phyloP scores from a whole-genome alignment of 2,329 filamentous ascomycete genomes.

The Colletotrichum sp. region DNA sequence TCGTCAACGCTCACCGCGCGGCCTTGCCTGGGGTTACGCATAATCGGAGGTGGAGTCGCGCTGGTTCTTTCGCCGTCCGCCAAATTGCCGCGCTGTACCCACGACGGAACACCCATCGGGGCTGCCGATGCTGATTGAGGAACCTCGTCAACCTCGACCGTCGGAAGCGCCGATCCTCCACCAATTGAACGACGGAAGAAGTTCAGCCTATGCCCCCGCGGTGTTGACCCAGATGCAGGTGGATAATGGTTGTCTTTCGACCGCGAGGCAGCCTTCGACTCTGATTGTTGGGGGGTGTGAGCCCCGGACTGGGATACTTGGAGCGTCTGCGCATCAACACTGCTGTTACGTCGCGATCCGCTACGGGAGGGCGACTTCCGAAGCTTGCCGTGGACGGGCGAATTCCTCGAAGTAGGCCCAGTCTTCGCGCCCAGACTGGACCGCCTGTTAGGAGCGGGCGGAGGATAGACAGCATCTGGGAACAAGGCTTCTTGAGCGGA shows the following conservation, averaged over 20 bases:
- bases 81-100: constrained; percentile 37
- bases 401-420: constrained; percentile 31
- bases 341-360: constrained; percentile 27
- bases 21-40: constrained; percentile 41
- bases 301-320: constrained; percentile 25
- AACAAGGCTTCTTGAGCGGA: constrained; percentile 44
- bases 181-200: constrained; percentile 58
- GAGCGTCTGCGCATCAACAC: constrained; percentile 33
- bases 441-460: constrained; percentile 54
- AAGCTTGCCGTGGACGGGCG: constrained; percentile 22
- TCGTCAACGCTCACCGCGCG: constrained; percentile 21
- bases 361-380: constrained; percentile 29
- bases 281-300: constrained; percentile 23
- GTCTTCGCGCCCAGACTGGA: constrained; percentile 59
- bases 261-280: constrained; percentile 29
- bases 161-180: constrained; percentile 26
- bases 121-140: not conserved
- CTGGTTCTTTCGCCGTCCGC: constrained; percentile 49
- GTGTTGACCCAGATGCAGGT: constrained; percentile 49
- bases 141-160: constrained; percentile 11
- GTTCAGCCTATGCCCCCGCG: constrained; percentile 51
- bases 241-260: constrained; percentile 47
- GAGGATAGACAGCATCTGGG: constrained; percentile 38
- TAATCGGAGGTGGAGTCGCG: constrained; percentile 62
- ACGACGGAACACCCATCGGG: constrained; percentile 44